Conservation (phyloP, 495 filamentous ascomycete genomes). For the Penicillium manginii region DNA sequence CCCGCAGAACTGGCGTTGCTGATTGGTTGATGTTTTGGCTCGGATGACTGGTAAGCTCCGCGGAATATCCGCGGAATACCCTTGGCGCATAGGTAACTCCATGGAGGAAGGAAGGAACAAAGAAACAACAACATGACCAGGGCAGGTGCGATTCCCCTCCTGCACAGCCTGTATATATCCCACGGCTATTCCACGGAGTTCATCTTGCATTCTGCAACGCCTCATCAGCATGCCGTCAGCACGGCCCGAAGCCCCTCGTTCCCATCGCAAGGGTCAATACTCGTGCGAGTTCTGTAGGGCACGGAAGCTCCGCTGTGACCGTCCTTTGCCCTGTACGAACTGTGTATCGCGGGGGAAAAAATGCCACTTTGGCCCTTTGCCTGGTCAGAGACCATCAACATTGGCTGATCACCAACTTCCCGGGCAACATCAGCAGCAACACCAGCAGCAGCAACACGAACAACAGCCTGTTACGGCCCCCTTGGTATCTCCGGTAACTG, state of each 20-base stretch:
- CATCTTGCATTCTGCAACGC: constrained; percentile 1
- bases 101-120: no score
- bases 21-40: no score
- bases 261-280: neutral
- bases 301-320: neutral
- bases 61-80: no score
- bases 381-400: neutral
- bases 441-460: neutral
- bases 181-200: neutral
- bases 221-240: neutral
- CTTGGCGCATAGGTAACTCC: no score
- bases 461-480: neutral
- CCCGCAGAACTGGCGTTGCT: no score
- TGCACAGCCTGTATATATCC: no score
- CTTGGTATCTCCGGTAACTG: neutral
- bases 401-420: neutral
- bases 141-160: no score
- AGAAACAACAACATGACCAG: no score
- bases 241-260: neutral
- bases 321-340: neutral
- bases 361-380: neutral
- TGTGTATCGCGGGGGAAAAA: neutral
- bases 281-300: neutral
- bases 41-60: no score
- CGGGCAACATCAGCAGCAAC: neutral